Base-by-base conservation (phyloP, 2,329 filamentous ascomycete genomes). In the Xylaria multiplex region DNA sequence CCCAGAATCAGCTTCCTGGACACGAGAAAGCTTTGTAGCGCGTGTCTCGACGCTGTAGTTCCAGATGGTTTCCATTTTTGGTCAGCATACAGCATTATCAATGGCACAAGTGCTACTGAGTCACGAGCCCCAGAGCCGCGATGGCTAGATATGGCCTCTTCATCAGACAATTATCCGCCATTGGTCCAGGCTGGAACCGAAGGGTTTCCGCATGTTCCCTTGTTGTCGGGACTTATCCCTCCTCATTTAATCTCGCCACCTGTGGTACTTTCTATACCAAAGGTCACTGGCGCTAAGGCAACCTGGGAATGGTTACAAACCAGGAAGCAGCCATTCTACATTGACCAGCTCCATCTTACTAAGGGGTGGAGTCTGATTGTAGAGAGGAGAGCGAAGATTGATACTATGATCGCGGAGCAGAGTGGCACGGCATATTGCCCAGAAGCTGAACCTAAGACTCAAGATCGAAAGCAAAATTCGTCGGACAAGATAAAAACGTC, bases 351-450 rank as follows among this genome's bases (percentile, higher is more conserved):
- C 45, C 45, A 46, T 16, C n/a, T 46, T 7, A 24, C 24, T 22
- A 46, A 46, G 16, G 45, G 45, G 45, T 46, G 45, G 45, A 46
- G 45, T 46, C 16, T 46, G n/a, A 46, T 46, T 46, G 45, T 46
- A 16, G 45, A 46, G 16, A 46, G 13, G 45, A 46, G 45, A 46
- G 45, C 45, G 45, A 46, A 24, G 45, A 46, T 22, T 11, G 45
- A 46, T 16, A 46, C n/a, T 46, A n/a, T 46, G 45, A 46, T 46
- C 24, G 45, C 45, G 1, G 45, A 24, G 45, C 45, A 8, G 45
- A 16, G 7, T 46, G 45, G 45, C 45, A 24, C 16, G 13, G 45
- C 13, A 8, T 46, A 46, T 46, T 11, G 45, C 45, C n/a, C 45
- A 16, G 45, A 46, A 46, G 45, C 45, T 46, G n/a, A 46, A 46